Base-by-base conservation (phyloP, 768 basidiomycete genomes). In the Gymnopilus dilepis region DNA sequence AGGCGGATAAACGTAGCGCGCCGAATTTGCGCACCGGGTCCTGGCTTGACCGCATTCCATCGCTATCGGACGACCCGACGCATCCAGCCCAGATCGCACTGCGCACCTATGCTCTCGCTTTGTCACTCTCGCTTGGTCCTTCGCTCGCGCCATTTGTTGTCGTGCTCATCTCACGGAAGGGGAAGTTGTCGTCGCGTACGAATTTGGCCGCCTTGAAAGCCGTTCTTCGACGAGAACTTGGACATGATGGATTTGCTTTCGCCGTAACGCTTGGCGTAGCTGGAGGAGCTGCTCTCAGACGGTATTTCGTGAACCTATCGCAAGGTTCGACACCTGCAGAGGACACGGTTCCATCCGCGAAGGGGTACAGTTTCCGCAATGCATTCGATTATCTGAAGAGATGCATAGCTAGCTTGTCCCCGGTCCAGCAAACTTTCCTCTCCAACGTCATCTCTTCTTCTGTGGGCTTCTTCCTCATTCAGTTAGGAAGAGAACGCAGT, bases 91-190 rank as follows among this genome's bases (percentile, higher is more conserved):
- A 85, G 56, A 77, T 90, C 41, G 81, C 87, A 0, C 70, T 89
- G 30, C 82, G 91, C 64, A 89, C 92, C 0, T 93, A 91, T 72
- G 79, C 77, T 4, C 82, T 93, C 9, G 80, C 84, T 0, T 76
- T 90, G 8, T 86, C 84, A 1, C 80, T 92, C 21, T 85, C 86
- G 0, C 79, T 93, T n/a, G 85, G 85, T 2, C 91, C 91, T 1
- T 78, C 84, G 2, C 73, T 91, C 9, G 60, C 91, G 2, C 84
- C 87, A 1, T 79, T 88, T 61, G 33, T 85, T 11, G 74, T 42
- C 21, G 56, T 82, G 4, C 63, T 77, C 1, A 24, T 74, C 11
- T 53, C 51, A 30, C 54, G 57, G 28, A 60, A 26, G 22, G 48
- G 63, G 26, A 72, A 63, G 62, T 61, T 67, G 48, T 65, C 67